Conservation (phyloP, 2,329 filamentous ascomycete species). For the Venturia pyrina region DNA sequence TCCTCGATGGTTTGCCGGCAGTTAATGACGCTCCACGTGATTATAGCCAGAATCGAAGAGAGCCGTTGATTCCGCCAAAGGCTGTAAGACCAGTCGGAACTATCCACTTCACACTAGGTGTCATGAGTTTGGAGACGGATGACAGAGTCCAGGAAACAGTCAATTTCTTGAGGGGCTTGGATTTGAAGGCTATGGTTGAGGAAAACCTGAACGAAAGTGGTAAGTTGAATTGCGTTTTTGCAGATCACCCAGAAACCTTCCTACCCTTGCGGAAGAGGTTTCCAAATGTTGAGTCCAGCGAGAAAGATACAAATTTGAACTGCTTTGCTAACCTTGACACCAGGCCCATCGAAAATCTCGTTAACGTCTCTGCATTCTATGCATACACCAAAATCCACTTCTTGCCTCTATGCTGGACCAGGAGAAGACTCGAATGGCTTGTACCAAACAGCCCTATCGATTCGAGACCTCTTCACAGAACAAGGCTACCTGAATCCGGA, state of each 20-base stretch:
- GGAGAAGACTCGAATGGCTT: slow-evolving; percentile 43
- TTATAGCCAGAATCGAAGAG: slow-evolving; percentile 23
- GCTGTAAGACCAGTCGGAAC: slow-evolving; percentile 71
- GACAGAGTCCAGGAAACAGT: not conserved
- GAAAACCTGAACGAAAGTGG: not conserved
- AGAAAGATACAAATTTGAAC: no score
- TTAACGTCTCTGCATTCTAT: slow-evolving; percentile 48
- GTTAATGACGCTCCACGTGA: not conserved
- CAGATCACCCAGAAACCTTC: no score
- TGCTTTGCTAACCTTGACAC: not conserved
- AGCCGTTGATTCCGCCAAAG: slow-evolving; percentile 45
- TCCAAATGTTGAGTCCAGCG: not conserved
- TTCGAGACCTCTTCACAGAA: slow-evolving; percentile 46
- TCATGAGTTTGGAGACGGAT: slow-evolving; percentile 58
- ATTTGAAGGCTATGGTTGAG: slow-evolving; percentile 30
- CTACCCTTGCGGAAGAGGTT: no score
- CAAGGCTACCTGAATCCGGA: slow-evolving; percentile 49
- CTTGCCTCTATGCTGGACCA: slow-evolving; percentile 57
- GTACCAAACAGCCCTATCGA: slow-evolving; percentile 45
- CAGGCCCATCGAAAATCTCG: slow-evolving; percentile 21
- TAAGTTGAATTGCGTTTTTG: not conserved
- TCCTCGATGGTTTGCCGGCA: not conserved
- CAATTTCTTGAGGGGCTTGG: slow-evolving; percentile 30
- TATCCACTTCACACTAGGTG: slow-evolving; percentile 76
- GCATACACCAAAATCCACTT: slow-evolving; percentile 46